Percentiles rank a stretch among this genome's conserved stretches.
These are phyloP conservation scores for Phialophora macrospora DNA, from an alignment of 2,329 filamentous ascomycete genomes.

Conservation along the genomic window DNA sequence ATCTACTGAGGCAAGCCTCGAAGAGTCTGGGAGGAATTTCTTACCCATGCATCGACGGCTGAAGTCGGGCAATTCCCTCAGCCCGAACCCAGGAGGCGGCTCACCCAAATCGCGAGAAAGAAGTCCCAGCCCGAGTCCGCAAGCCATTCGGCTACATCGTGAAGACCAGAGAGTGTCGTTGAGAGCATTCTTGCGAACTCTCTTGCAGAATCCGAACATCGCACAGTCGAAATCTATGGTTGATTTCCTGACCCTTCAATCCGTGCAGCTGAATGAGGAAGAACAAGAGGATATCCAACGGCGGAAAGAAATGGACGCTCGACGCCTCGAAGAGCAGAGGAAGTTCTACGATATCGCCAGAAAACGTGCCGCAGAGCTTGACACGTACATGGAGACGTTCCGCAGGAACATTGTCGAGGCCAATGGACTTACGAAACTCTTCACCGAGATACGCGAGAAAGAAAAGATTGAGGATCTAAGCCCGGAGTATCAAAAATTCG, in stretches of 20 bases:
- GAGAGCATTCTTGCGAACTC: conserved; percentile 83
- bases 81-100: conserved; percentile 19
- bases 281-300: conserved; percentile 80
- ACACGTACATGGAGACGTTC: conserved; percentile 94
- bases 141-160: conserved; percentile 68
- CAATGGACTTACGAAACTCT: conserved; percentile 88
- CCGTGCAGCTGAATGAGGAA: conserved; percentile 76
- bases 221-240: conserved; percentile 81
- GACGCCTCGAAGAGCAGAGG: conserved; percentile 87
- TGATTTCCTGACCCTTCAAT: conserved; percentile 78
- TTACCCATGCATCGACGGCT: conserved; percentile 30
- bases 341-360: conserved; percentile 95
- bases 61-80: conserved; percentile 34
- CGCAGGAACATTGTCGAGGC: conserved; percentile 69
- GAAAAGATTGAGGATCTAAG: conserved; percentile 84
- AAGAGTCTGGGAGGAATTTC: conserved; percentile 42
- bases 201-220: conserved; percentile 82
- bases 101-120: conserved; percentile 34
- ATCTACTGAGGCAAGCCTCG: conserved; percentile 68
- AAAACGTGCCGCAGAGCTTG: conserved; percentile 85
- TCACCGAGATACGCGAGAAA: conserved; percentile 91
- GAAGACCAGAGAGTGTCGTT: conserved; percentile 92
- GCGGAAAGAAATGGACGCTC: conserved; percentile 82
- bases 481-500: conserved; percentile 96
- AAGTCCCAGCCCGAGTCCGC: conserved; percentile 48